Percentiles rank a stretch among this genome's conserved stretches.
Conservation (phyloP, 169 alveolate genomes). For the Perkinsus olseni region DNA sequence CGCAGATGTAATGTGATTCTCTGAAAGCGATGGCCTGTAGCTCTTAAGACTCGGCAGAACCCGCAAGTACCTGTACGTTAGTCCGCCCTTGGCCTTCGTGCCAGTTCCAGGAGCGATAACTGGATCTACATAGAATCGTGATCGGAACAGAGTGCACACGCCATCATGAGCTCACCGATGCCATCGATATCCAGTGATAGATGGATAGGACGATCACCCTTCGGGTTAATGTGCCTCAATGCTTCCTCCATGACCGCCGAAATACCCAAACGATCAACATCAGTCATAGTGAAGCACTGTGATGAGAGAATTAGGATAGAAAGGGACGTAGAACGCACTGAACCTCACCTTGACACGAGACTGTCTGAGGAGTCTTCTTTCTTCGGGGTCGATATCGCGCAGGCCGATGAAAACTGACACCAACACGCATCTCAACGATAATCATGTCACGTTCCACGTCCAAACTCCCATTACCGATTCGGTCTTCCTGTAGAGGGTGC, state of each 20-base stretch:
- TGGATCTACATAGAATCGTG: background rate
- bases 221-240: slow-evolving; percentile 6
- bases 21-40: background rate
- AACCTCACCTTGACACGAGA: background rate
- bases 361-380: background rate
- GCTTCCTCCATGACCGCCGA: slow-evolving; percentile 10
- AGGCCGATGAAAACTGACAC: slow-evolving; percentile 8
- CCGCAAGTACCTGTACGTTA: background rate
- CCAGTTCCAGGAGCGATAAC: slow-evolving; percentile 13
- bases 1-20: slow-evolving; percentile 12
- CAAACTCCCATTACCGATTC: background rate
- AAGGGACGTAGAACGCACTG: background rate
- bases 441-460: background rate
- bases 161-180: background rate
- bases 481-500: background rate
- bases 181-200: slow-evolving; percentile 7
- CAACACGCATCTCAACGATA: background rate
- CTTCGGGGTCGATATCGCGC: slow-evolving; percentile 14
- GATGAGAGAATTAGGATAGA: background rate
- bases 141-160: no score
- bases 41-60: background rate
- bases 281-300: slow-evolving; percentile 13
- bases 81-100: slow-evolving; percentile 9
- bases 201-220: slow-evolving; percentile 2
- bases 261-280: slow-evolving; percentile 1